Base-by-base conservation (phyloP, 2,329 filamentous ascomycete species). In the Ascochyta pisi region DNA sequence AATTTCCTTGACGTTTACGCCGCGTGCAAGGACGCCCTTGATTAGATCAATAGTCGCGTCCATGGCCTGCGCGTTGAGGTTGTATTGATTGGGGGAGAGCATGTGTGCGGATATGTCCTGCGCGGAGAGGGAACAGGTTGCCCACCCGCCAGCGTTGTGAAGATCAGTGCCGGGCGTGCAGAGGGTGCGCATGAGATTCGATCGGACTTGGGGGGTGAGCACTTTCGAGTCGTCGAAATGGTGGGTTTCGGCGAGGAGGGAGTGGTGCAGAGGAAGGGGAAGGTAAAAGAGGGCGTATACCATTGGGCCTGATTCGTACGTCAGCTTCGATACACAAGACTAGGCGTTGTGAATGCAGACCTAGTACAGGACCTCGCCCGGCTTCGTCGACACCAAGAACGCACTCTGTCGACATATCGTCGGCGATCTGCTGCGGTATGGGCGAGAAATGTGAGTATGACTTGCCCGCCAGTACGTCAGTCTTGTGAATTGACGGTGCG, bases 181-280 rank as follows among this genome's bases (percentile, higher is more conserved):
- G 41, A 97, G 84, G 3, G 83, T 82, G 56, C 81, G 79, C 85
- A 89, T 87, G 29, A 98, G 84, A 8, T 82, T 77, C 13, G 90
- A 88, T 62, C 94, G 91, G 34, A 94, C 86, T n/a, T 82, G 79
- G 0, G 93, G 86, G 0, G 90, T 96, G 35, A 98, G 86, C 5
- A 92, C 91, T 79, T 98, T 98, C 74, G 90, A 96, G 81, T 98
- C 94, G 81, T 97, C 90, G 78, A 97, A 97, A 80, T 89, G 90
- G 79, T 96, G 89, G 4, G 87, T 86, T 33, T 85, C 78, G 47
- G 91, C 89, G 22, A 98, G 87, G 26, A 97, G 86, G 1, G 89
- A 83, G 70, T 89, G 87, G 60, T 88, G 84, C 33, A 82, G 73
- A 24, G 88, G 84, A 26, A 87, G 80, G 0, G 86, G 83, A 2